Conservation (phyloP, 1,284 basidiomycete species). For the Boletus hoseneyae region DNA sequence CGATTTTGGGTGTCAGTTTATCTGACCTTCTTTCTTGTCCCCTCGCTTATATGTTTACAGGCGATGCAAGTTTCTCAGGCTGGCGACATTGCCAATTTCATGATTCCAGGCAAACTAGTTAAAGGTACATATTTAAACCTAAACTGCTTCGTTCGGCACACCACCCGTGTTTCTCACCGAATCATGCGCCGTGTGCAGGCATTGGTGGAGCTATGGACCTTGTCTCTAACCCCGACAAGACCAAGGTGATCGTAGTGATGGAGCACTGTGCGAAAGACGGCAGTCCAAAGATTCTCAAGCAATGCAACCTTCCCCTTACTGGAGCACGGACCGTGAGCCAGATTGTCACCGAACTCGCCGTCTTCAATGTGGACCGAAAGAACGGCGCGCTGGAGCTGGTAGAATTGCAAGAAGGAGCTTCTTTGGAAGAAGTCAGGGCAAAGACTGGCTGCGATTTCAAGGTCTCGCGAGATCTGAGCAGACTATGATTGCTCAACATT, state of each 20-base stretch:
- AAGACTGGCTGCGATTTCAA: slow-evolving; percentile 85
- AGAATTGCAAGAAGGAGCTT: slow-evolving; percentile 82
- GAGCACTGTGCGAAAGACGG: slow-evolving; percentile 92
- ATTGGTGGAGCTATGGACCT: slow-evolving; percentile 97
- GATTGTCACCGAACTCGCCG: slow-evolving; percentile 91
- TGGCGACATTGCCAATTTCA: slow-evolving; percentile 97
- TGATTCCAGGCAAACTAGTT: slow-evolving; percentile 92
- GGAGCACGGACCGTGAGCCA: slow-evolving; percentile 82
- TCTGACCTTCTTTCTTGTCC: not conserved
- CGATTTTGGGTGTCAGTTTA: slow-evolving; percentile 73
- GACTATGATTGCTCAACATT: slow-evolving; percentile 18
- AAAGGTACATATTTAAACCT: slow-evolving; percentile 52
- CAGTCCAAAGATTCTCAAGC: slow-evolving; percentile 79
- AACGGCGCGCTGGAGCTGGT: slow-evolving; percentile 72
- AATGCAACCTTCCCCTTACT: slow-evolving; percentile 85
- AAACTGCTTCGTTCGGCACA: not conserved
- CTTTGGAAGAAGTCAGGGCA: slow-evolving; percentile 77
- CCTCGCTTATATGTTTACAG: slow-evolving; percentile 34
- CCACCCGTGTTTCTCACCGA: slow-evolving; percentile 6
- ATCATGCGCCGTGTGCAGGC: slow-evolving; percentile 40
- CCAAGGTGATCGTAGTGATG: slow-evolving; percentile 84
- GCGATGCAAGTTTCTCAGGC: slow-evolving; percentile 93
- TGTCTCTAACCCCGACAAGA: slow-evolving; percentile 89
- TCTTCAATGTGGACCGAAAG: slow-evolving; percentile 83
- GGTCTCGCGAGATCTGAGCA: slow-evolving; percentile 45